Evolutionary conservation across 805 yeast species (phyloP), one percentile per base, ranked within the genome.

Genomic region (Starmerella apicola): DNA sequence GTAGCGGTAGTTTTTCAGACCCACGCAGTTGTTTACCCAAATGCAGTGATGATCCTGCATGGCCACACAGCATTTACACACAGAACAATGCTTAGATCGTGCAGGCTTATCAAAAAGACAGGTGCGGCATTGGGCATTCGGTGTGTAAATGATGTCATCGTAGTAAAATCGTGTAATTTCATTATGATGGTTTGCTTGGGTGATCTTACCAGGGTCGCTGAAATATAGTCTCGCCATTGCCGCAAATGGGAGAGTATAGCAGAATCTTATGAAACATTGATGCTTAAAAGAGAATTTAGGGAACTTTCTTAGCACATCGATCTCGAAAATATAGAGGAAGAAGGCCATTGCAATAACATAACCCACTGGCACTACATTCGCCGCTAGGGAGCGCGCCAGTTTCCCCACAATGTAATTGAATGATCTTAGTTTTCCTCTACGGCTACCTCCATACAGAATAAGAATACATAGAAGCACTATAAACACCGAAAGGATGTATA

Each of bases 11-110:
- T 82, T 82, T 34, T 70, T 65, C 46, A 64, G 62, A 4, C 81
- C 81, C 18, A 75, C 63, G 51, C 80, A 74, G 48, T 72, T 74
- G 56, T 74, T 74, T 42, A 74, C 58, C 77, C 78, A 75, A 13
- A 74, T 52, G 51, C 81, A 75, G 56, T 75, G 80, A 51, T 75
- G 81, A 55, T 75, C 81, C 46, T 58, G 64, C 45, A 68, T 49
- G 29, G 65, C 59, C 2, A 69, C 57, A 51, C 81, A 75, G 18
- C 52, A 40, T 30, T 62, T 56, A 52, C 80, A 75, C 10, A 59
- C 58, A 10, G 70, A 59, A 54, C 81, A 76, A 53, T 75, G 81
- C 53, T 74, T 75, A 12, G 76, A 69, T 22, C 81, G 56, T 3
- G 81, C 80, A 0, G 81, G 81, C 37, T 57, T 73, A 56, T 42